Evolutionary conservation across 2,329 filamentous ascomycete species (phyloP), one percentile per base, ranked within the genome.

Genomic region (Neofusicoccum laricinum): DNA sequence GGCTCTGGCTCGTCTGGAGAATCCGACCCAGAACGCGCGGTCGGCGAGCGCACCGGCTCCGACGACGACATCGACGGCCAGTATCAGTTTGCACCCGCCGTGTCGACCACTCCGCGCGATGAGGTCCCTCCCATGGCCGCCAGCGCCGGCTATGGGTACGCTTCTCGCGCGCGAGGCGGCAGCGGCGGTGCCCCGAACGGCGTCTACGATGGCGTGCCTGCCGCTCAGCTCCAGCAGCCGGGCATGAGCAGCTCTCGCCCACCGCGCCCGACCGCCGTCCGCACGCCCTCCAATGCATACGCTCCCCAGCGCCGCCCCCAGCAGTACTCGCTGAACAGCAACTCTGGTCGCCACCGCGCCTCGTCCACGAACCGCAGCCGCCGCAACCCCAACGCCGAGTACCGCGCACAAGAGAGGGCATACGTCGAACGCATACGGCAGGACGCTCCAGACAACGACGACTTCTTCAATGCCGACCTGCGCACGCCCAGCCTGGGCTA

Each of bases 391-490:
- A 89, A 89, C 71, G 88, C 88, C 61, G 87, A 90, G 69, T 92
- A 91, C 74, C 83, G 90, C 66, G 91, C 91, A 53, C 92, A 98
- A 78, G 94, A 98, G 77, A 92, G 93, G 75, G 94, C 94, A 64
- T 99, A 99, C 75, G 90, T 98, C 38, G 92, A 97, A 77, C 89
- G 94, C 70, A 86, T 98, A 72, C 88, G 93, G 65, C 92, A 96
- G 74, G 91, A 95, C 69, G 86, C 88, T 65, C 72, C 71, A 10
- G 77, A 80, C 48, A 80, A 82, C 49, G 85, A 85, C 66, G 88
- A 91, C 69, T 95, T 93, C 79, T 91, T 93, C 70, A 79, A 80
- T 67, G 77, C 81, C 67, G 88, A 93, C 64, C 82, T 88, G 12
- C 90, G 91, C 69, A 86, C 88, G 1, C 87, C 88, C 46, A 88